phyloP scores from a whole-genome alignment of 768 basidiomycete species.

The Ephemerocybe angulata region DNA sequence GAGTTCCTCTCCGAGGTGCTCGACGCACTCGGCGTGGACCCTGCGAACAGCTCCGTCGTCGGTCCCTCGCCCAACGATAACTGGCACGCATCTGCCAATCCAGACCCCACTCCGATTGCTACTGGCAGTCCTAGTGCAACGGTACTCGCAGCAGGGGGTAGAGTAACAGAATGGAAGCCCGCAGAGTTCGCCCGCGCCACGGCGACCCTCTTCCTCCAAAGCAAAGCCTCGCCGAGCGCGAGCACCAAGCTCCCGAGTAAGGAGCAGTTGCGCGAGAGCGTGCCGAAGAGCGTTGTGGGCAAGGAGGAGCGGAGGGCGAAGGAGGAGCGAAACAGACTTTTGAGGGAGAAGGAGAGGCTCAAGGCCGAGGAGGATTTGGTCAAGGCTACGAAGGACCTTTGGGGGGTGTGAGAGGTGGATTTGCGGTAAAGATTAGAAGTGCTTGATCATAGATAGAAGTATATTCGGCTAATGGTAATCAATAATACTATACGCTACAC shows the following conservation, averaged over 20 bases:
- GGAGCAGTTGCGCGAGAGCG: slow-evolving; percentile 4
- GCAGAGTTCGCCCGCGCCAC: slow-evolving; percentile 35
- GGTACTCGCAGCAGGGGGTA: slow-evolving; percentile 45
- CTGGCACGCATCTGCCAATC: too few species aligned
- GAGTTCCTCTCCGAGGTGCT: too few species aligned
- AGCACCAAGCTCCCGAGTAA: slow-evolving; percentile 9
- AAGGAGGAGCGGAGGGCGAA: slow-evolving; percentile 12
- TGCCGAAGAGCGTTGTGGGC: slow-evolving; percentile 12
- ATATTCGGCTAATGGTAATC: background rate
- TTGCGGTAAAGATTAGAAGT: background rate
- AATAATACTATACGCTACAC: background rate
- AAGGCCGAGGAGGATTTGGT: background rate
- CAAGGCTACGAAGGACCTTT: background rate
- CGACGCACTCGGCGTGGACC: too few species aligned
- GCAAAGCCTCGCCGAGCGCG: slow-evolving; percentile 23
- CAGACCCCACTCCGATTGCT: too few species aligned
- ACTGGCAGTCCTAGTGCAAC: slow-evolving; percentile 37
- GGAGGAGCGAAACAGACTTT: slow-evolving; percentile 9
- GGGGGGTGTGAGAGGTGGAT: background rate
- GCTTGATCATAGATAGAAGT: background rate
- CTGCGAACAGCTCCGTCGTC: too few species aligned
- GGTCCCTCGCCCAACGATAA: too few species aligned
- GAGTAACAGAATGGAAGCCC: slow-evolving; percentile 52
- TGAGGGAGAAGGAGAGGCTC: slow-evolving; percentile 18
- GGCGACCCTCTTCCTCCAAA: slow-evolving; percentile 45